Evolutionary conservation across 306 rosid genomes (phyloP).

Genomic region (Neltuma alba): DNA sequence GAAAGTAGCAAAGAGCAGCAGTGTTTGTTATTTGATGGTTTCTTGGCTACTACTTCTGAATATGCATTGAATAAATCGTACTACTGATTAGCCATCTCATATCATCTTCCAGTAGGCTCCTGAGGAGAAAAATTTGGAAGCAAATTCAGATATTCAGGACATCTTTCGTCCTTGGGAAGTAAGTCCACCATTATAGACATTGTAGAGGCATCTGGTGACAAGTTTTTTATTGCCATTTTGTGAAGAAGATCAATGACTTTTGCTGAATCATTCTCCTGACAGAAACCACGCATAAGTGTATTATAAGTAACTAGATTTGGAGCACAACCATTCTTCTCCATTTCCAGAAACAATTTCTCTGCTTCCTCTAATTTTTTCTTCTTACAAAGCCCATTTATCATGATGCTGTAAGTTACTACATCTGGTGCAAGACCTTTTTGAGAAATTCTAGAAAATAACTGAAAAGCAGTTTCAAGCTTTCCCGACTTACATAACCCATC

Average conservation of each 20-base stretch:
- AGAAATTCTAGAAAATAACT: slow-evolving; percentile 35
- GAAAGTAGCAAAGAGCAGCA: neutral
- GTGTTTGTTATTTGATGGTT: neutral
- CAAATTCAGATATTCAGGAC: slow-evolving; percentile 40
- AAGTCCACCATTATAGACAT: slow-evolving; percentile 41
- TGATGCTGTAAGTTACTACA: slow-evolving; percentile 42
- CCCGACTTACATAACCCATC: slow-evolving; percentile 40
- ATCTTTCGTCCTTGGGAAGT: slow-evolving; percentile 41
- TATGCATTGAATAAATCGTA: neutral
- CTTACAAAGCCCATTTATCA: slow-evolving; percentile 53
- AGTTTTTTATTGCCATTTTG: slow-evolving; percentile 38
- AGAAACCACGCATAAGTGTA: slow-evolving; percentile 49
- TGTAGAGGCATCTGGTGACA: slow-evolving; percentile 45
- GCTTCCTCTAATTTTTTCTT: slow-evolving; percentile 46
- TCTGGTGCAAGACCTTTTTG: slow-evolving; percentile 33
- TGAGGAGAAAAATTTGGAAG: slow-evolving; percentile 47
- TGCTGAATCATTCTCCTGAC: slow-evolving; percentile 31
- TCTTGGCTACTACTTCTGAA: neutral
- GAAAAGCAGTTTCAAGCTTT: slow-evolving; percentile 48
- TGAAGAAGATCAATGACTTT: slow-evolving; percentile 57
- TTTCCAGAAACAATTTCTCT: slow-evolving; percentile 43
- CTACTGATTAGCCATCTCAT: neutral
- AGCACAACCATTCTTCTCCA: slow-evolving; percentile 49
- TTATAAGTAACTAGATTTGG: slow-evolving; percentile 42
- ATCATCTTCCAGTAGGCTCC: slow-evolving; percentile 10